Evolutionary conservation across 1,139 yeast genomes (phyloP).

Genomic region (Scheffersomyces illinoinensis): DNA sequence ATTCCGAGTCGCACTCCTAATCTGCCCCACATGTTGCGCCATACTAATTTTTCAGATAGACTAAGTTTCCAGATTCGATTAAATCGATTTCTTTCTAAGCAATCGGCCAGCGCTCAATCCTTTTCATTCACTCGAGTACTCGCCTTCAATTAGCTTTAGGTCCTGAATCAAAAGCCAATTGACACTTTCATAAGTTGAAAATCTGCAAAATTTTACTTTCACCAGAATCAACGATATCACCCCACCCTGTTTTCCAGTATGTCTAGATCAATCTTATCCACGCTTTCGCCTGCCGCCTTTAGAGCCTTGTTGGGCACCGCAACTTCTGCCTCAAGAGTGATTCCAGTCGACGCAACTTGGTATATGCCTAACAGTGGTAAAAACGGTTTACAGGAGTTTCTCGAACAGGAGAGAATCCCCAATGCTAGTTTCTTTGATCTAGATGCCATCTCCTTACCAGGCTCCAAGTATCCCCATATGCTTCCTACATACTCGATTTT

Average conservation of each 20-base stretch:
- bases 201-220: no score
- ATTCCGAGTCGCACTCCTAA: background rate
- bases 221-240: no score
- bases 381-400: slow-evolving; percentile 58
- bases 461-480: slow-evolving; percentile 84
- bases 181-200: background rate
- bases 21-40: background rate
- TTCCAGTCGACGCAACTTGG: slow-evolving; percentile 91
- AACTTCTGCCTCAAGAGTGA: slow-evolving; percentile 33
- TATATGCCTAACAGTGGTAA: slow-evolving; percentile 75
- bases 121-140: background rate
- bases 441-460: slow-evolving; percentile 60
- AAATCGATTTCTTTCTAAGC: background rate
- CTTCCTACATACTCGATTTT: slow-evolving; percentile 64
- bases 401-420: slow-evolving; percentile 58
- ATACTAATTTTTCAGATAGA: background rate
- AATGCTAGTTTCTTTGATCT: slow-evolving; percentile 78
- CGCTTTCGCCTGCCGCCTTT: slow-evolving; percentile 22
- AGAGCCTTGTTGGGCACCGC: slow-evolving; percentile 18
- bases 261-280: slow-evolving; percentile 8
- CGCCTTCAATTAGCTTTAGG: background rate
- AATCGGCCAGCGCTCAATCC: background rate
- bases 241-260: background rate
- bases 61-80: background rate
- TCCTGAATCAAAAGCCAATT: background rate